phyloP scores from a whole-genome alignment of 2,329 filamentous ascomycete species.

The Nemania sp. region DNA sequence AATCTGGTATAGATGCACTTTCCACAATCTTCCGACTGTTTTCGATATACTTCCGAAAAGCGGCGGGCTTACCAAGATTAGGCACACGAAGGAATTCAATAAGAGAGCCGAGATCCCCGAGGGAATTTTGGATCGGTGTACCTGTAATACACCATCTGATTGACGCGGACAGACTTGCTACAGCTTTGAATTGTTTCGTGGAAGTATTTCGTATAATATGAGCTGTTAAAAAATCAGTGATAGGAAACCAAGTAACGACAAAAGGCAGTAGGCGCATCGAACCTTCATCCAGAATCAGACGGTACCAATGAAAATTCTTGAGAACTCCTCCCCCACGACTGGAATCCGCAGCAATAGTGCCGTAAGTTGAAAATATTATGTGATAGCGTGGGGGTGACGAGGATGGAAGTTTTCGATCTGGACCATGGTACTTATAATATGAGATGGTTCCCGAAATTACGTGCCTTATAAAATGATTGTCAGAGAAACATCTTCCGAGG shows the following conservation, averaged over 20 bases:
- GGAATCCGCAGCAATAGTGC: conserved; percentile 27
- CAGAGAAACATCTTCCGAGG: no score
- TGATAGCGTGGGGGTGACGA: conserved; percentile 17
- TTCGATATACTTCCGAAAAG: conserved; percentile 25
- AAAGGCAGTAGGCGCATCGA: not conserved
- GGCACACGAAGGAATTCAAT: conserved; percentile 27
- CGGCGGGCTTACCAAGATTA: conserved; percentile 16
- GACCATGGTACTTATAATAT: conserved; percentile 27
- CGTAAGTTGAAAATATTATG: conserved; percentile 30
- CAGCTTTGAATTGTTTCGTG: conserved; percentile 31
- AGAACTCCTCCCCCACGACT: conserved; percentile 24
- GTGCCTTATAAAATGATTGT: conserved; percentile 23
- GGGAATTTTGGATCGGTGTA: conserved; percentile 31
- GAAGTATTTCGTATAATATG: conserved; percentile 28
- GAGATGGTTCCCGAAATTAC: conserved; percentile 14
- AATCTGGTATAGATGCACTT: conserved; percentile 14
- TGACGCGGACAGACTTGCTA: conserved; percentile 22
- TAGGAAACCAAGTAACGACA: not conserved
- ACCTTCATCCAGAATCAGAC: conserved; percentile 33
- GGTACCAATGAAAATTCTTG: conserved; percentile 21
- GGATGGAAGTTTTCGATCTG: conserved; percentile 16
- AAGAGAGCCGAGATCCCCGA: conserved; percentile 29
- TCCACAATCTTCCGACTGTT: conserved; percentile 5
- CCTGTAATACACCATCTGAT: conserved; percentile 33
- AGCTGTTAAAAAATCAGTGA: conserved; percentile 8